phyloP scores from a whole-genome alignment of 805 yeast genomes.

The Barnettozyma salicaria region DNA sequence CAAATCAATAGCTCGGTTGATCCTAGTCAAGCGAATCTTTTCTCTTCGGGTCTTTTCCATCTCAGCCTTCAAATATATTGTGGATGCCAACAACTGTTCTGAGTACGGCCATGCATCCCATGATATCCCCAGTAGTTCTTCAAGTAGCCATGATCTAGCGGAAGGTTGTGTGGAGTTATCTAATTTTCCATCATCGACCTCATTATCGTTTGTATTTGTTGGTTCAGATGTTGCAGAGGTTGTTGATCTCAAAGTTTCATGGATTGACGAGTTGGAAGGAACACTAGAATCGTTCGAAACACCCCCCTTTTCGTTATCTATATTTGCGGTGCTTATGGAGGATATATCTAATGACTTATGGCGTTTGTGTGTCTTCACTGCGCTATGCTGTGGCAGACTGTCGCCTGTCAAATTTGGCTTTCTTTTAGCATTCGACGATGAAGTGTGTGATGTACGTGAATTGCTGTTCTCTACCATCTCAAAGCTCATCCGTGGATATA shows the following conservation, averaged over 20 bases:
- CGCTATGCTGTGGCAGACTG: neutral
- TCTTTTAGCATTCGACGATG: too few relatives aligned
- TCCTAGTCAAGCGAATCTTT: conserved; percentile 26
- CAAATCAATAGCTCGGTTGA: conserved; percentile 32
- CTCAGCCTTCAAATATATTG: conserved; percentile 32
- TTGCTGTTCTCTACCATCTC: too few relatives aligned
- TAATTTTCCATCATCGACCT: neutral
- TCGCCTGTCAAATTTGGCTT: neutral
- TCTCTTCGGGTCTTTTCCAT: conserved; percentile 38
- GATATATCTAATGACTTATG: conserved; percentile 14
- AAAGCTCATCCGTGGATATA: too few relatives aligned
- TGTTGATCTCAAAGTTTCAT: conserved; percentile 1
- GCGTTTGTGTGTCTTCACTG: conserved; percentile 14
- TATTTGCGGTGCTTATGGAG: neutral
- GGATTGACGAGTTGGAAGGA: too few relatives aligned
- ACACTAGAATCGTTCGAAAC: too few relatives aligned
- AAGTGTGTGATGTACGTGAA: too few relatives aligned
- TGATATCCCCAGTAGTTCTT: conserved; percentile 7
- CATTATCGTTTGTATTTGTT: neutral
- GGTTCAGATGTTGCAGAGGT: neutral
- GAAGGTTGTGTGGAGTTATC: neutral
- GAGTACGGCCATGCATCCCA: conserved; percentile 31
- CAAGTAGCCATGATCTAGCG: neutral
- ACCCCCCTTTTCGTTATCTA: too few relatives aligned
- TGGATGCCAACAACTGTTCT: conserved; percentile 31